Evolutionary conservation across 768 basidiomycete genomes (phyloP), one percentile per base, ranked within the genome.

Genomic region (Lactarius evosmus): DNA sequence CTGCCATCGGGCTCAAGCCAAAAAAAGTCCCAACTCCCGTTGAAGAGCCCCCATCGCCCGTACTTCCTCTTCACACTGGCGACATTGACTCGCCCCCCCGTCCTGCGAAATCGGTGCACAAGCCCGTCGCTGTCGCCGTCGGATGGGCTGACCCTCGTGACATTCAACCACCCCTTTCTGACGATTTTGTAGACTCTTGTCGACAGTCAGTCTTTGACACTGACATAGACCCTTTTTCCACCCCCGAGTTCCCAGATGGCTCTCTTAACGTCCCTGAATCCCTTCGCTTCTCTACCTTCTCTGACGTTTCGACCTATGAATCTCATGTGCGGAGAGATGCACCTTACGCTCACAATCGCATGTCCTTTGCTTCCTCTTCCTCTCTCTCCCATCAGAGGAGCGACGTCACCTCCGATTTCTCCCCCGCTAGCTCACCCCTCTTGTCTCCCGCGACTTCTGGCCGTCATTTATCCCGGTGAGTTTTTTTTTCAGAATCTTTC

Each of bases 141-240:
- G 85, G 85, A 17, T 79, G 76, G 59, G 79, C 79, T 49, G 84
- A 86, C 70, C 82, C 84, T 27, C 72, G 78, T 34, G 82, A 81
- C 62, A 83, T 84, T 8, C 73, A 74, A 46, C 85, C 85, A 4
- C 85, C 86, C 6, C 44, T 41, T 19, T 73, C 77, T 19, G 85
- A 87, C 68, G 66, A 66, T 19, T 68, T 32, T 63, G 67, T 25
- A 60, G 70, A 60, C 69, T 72, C 67, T 68, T 76, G 56, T 63
- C 64, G 50, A 72, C 79, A 81, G 44, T 87, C 87, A 2, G 74
- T 88, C 60, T 71, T 88, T 58, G 86, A 86, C 4, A 77, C 86
- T 11, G 87, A 88, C 68, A 63, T 76, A 7, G 86, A 88, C 75
- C 87, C 87, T 6, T 88, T 88, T 69, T 84, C 83, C 30, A 78